Evolutionary conservation across 768 basidiomycete species (phyloP), one percentile per base, ranked within the genome.

Genomic region (Tylopilus plumbeoviolaceoides): DNA sequence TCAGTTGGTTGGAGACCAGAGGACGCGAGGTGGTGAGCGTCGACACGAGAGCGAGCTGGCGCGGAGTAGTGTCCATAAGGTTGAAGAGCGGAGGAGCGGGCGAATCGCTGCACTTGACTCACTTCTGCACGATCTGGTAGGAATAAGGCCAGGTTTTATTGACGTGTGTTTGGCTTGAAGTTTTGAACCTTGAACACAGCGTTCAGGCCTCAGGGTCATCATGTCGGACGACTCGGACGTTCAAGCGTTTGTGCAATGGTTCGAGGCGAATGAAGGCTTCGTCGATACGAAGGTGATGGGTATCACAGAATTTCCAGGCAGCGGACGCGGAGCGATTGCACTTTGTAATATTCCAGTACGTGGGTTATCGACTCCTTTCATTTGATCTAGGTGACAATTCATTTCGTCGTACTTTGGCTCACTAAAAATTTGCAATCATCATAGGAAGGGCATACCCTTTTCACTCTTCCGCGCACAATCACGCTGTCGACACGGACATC

Each of bases 401-500:
- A 15, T 33, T 33, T 15, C 14, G 7, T 10, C 8, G 7, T 38
- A 8, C 8, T 11, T 18, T 18, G 17, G 15, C 38, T 43, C 42
- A 10, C 27, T 27, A 8, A 28, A 25, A 51, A 35, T 25, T 6
- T n/a, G 17, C 35, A 1, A 20, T 18, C 7, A 6, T 10, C 3
- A 44, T 59, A 95, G 91, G 78, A 84, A 74, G 87, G 82, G 44
- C 77, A 87, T 49, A 78, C 80, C 0, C 70, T 99, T 1, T 97
- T 98, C 69, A 79, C 84, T 2, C 82, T 98, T 17, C 97, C 95
- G 1, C 81, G 90, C 15, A 63, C 75, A 15, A 64, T 94, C 47
- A 82, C 89, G 2, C 78, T 99, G 10, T 91, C 92, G 0, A 85
- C 84, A 6, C 80, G 83, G 25, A 94, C 91, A 2, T 91, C 87